A percentile compares a stretch with the other conserved stretches of the same genome.
These are phyloP conservation scores for Nemania diffusa DNA, from an alignment of 2,329 filamentous ascomycete species.

Conservation along the genomic window DNA sequence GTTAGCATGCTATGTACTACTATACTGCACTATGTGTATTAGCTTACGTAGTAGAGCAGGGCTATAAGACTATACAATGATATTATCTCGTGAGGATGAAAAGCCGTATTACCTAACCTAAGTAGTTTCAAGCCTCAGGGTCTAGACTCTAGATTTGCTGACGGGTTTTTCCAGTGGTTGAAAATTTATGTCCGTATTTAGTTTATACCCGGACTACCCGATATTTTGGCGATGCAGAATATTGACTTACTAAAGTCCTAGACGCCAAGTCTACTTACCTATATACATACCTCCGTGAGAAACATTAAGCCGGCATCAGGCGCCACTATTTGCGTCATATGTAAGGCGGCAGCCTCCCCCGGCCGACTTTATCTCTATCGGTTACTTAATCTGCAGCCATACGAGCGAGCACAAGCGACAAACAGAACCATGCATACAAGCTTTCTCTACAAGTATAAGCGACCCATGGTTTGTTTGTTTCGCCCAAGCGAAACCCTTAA, in stretches of 20 bases:
- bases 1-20: no score
- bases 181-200: background rate
- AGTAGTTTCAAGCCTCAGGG: background rate
- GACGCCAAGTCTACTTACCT: no score
- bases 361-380: background rate
- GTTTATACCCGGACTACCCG: background rate
- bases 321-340: slow-evolving; percentile 7
- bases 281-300: no score
- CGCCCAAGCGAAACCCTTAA: background rate
- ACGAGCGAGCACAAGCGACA: background rate
- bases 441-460: background rate
- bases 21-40: background rate
- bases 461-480: slow-evolving; percentile 4
- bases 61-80: background rate
- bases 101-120: no score
- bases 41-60: background rate
- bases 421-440: no score
- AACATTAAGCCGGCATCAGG: background rate
- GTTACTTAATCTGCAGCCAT: slow-evolving; percentile 3
- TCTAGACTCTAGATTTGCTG: background rate
- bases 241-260: slow-evolving; percentile 1
- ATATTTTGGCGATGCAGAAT: background rate
- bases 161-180: background rate
- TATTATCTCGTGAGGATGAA: no score
- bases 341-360: no score